Evolutionary conservation across 1,284 basidiomycete species (phyloP), one percentile per base, ranked within the genome.

Genomic region (Trichosporon asahii): DNA sequence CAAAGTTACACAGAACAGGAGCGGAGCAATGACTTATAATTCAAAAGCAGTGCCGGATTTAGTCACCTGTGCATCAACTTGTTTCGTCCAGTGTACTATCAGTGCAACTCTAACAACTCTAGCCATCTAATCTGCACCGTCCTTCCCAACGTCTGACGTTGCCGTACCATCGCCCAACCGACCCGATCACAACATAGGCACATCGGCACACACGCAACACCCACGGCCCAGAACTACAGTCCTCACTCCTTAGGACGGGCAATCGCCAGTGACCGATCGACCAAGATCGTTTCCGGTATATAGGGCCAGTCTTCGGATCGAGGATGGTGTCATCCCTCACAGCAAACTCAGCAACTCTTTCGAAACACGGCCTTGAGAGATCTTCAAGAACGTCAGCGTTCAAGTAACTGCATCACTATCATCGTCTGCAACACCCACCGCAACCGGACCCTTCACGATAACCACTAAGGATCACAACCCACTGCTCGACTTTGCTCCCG

Each of bases 111-210:
- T 31, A 31, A 33, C 57, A 31, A 31, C 57, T 61, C 31, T 61
- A 23, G 57, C 18, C 57, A 61, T 61, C 57, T 61, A 61, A 61
- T 61, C 57, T 61, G 57, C 57, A 61, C 57, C 57, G 57, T 31
- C 29, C 27, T 61, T 31, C 57, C 57, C 27, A 61, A 33, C 57
- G n/a, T 61, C 57, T 33, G 57, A 61, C 14, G 53, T 27, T 33
- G 18, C 21, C 18, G 57, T 31, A 61, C 57, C 57, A 61, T n/a
- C 29, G 57, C 57, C 18, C 18, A 29, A 21, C 27, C n/a, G 49
- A 25, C 40, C 23, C 49, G 49, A 53, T 53, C 49, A 53, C 49
- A 53, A 25, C 49, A 18, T 25, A 53, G 49, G 49, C 49, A 53
- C 35, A 37, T 37, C 35, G 35, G 35, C 44, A 46, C 18, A 46